Conservation (phyloP, 768 basidiomycete species). For the Phaffia tasmanica region DNA sequence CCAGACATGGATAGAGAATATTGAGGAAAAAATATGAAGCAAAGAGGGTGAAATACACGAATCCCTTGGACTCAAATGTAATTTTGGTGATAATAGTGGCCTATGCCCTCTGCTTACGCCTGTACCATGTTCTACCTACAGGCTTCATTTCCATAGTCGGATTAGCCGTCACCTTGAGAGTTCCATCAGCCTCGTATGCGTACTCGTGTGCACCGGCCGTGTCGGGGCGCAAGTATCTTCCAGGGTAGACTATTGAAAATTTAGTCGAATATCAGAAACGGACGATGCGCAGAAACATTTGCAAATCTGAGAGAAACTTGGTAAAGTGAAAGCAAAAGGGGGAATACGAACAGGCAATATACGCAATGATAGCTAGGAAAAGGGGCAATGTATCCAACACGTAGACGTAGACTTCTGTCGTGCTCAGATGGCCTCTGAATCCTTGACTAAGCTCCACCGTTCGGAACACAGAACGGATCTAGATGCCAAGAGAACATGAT, state of each 20-base stretch:
- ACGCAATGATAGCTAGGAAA: slow-evolving; percentile 18
- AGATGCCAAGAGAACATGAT: not conserved
- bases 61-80: too few species aligned
- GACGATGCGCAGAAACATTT: not conserved
- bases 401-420: slow-evolving; percentile 15
- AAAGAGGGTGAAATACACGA: too few species aligned
- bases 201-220: slow-evolving; percentile 16
- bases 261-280: not conserved
- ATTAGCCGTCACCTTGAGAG: not conserved
- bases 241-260: slow-evolving; percentile 20
- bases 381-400: slow-evolving; percentile 22
- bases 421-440: not conserved
- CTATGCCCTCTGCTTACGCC: too few species aligned
- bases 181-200: slow-evolving; percentile 13
- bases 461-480: slow-evolving; percentile 24
- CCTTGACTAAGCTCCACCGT: slow-evolving; percentile 6
- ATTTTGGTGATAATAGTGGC: too few species aligned
- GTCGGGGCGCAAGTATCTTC: slow-evolving; percentile 12
- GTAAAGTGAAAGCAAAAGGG: not conserved
- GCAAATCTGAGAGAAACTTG: not conserved
- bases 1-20: too few species aligned
- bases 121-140: too few species aligned
- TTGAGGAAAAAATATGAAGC: too few species aligned
- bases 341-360: slow-evolving; percentile 4
- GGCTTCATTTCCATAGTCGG: too few species aligned